Conservation (phyloP, 257 asterid genomes). For the Mentha longifolia region DNA sequence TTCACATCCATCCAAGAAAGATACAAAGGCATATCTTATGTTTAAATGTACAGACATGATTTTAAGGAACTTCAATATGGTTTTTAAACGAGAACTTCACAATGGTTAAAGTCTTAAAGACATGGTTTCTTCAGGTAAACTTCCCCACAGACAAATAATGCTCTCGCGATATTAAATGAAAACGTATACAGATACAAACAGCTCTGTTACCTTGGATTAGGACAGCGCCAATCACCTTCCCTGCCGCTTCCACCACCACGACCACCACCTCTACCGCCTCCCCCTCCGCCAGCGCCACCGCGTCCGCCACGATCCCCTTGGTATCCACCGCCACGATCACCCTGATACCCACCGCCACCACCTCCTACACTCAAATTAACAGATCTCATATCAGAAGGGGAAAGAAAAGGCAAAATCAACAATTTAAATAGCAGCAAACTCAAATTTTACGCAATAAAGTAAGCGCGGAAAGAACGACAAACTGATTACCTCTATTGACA, state of each 20-base stretch:
- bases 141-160: constrained; percentile 7
- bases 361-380: constrained; percentile 44
- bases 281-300: constrained; percentile 50
- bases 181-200: constrained; percentile 16
- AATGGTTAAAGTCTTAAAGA: not conserved
- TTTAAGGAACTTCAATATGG: no score
- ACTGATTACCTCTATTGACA: constrained; percentile 60
- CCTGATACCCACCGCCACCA: constrained; percentile 70
- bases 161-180: not conserved
- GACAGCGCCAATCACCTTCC: constrained; percentile 99
- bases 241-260: constrained; percentile 87
- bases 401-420: not conserved
- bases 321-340: constrained; percentile 78
- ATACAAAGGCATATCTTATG: not conserved
- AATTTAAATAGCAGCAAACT: not conserved
- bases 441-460: not conserved
- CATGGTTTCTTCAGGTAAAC: not conserved
- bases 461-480: not conserved
- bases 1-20: not conserved
- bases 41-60: not conserved
- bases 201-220: constrained; percentile 68
- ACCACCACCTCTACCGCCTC: constrained; percentile 78
- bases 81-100: not conserved
- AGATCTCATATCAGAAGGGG: constrained; percentile 1
- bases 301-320: constrained; percentile 80